Base-by-base conservation (phyloP, 1,284 basidiomycete species). In the Puccinia polysora region DNA sequence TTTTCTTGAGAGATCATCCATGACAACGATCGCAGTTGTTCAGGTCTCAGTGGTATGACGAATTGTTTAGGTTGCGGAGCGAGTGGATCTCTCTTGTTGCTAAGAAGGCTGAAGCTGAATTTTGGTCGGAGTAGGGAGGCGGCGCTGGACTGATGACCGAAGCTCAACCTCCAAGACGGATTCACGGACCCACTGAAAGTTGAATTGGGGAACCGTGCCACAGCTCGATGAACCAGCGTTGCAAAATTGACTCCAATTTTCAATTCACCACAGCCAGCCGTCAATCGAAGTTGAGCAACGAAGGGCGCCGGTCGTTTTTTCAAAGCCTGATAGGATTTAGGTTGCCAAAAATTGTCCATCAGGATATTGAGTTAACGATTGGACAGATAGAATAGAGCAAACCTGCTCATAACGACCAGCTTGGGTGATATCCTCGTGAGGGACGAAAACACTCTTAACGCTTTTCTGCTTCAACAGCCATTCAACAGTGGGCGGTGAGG, bases 1-100 rank as follows among this genome's bases (percentile, higher is more conserved):
- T 74, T 65, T 80, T 97, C 93, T 78, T 91, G 90, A 50, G 82
- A 79, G 25, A 95, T 81, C 94, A 97, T 97, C 93, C 93, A 97
- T 65, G 86, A 86, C 52, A 97, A 81, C 2, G 94, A 97, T 49
- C 94, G 88, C 14, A 90, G 83, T 79, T 97, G 93, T 78, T 97
- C 93, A 18, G 83, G 85, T 55, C 93, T 86, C 25, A 97, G 84
- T 15, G 84, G 80, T 18, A 86, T 81, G 77, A 84, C 85, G 83
- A 97, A 97, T 74, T 85, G 84, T 0, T 86, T 86, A 0, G 93
- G 94, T 76, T 95, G 92, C 0, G 77, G 77, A 75, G 91, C 88
- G 76, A 89, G 82, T 1, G 83, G 81, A 79, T 97, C 93, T 2
- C 79, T 77, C 75, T 86, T 88, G 81, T 97, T 97, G 78, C 89